A percentile compares a stretch with the other conserved stretches of the same genome.
Conservation (phyloP, 2,329 filamentous ascomycete genomes). For the Nemania abortiva region DNA sequence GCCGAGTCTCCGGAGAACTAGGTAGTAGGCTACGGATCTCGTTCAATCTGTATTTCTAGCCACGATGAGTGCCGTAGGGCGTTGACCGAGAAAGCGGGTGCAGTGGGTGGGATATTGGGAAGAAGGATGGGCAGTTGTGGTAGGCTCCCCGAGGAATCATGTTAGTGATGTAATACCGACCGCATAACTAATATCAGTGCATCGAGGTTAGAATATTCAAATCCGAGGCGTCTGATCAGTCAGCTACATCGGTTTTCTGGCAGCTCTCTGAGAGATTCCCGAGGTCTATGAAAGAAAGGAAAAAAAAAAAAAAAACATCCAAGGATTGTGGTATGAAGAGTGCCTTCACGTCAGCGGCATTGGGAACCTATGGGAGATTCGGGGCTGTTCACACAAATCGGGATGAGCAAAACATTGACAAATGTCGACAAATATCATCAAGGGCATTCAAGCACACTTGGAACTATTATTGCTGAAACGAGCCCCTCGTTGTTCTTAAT, state of each 20-base stretch:
- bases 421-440: no score
- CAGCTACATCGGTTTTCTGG: no score
- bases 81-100: not conserved
- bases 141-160: not conserved
- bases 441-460: conserved; percentile 1
- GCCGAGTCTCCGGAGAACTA: not conserved
- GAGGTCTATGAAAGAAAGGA: not conserved
- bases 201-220: no score
- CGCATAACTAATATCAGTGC: no score
- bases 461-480: conserved; percentile 17
- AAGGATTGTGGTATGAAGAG: no score
- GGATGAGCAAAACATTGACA: not conserved
- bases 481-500: conserved; percentile 23
- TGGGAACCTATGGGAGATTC: not conserved
- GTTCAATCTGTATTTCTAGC: not conserved
- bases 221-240: no score
- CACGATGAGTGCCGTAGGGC: not conserved
- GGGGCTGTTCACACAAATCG: not conserved
- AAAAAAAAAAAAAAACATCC: no score
- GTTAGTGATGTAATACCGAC: not conserved
- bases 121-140: not conserved
- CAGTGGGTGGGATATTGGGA: not conserved
- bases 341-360: not conserved
- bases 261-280: no score
- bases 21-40: not conserved